These are phyloP conservation scores for Solidago caesia DNA, from an alignment of 129 eudicot genomes.

Conservation along the genomic window DNA sequence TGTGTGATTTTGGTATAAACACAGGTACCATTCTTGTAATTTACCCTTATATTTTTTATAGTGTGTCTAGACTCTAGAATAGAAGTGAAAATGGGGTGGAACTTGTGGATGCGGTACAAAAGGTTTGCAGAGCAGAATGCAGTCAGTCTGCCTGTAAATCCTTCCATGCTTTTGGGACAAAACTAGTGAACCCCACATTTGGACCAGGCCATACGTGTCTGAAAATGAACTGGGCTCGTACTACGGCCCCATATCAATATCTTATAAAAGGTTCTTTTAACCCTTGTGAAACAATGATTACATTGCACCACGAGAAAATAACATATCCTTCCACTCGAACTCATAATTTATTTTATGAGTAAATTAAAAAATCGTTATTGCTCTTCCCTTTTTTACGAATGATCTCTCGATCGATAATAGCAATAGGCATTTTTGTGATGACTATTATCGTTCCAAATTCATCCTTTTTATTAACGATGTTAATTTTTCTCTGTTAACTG, in stretches of 20 bases:
- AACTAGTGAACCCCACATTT: conserved; percentile 27
- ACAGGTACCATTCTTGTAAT: too few relatives aligned
- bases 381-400: too few relatives aligned
- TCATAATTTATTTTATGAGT: background rate
- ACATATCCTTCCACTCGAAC: background rate
- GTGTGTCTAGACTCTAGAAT: background rate
- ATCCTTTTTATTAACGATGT: too few relatives aligned
- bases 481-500: too few relatives aligned
- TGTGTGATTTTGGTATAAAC: too few relatives aligned
- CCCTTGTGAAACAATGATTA: background rate
- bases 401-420: too few relatives aligned
- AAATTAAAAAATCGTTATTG: too few relatives aligned
- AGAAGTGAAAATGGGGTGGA: background rate
- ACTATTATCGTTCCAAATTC: too few relatives aligned
- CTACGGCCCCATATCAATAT: conserved; percentile 18
- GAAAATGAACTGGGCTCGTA: conserved; percentile 18
- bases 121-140: conserved; percentile 23
- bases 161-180: conserved; percentile 22
- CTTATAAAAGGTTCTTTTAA: conserved; percentile 1
- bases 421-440: too few relatives aligned
- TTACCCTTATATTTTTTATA: too few relatives aligned
- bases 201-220: conserved; percentile 31
- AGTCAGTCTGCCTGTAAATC: background rate
- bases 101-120: conserved; percentile 14
- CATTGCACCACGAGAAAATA: background rate